Evolutionary conservation across 768 basidiomycete genomes (phyloP), one percentile per base, ranked within the genome.

Genomic region (Neoboletus magnificus): DNA sequence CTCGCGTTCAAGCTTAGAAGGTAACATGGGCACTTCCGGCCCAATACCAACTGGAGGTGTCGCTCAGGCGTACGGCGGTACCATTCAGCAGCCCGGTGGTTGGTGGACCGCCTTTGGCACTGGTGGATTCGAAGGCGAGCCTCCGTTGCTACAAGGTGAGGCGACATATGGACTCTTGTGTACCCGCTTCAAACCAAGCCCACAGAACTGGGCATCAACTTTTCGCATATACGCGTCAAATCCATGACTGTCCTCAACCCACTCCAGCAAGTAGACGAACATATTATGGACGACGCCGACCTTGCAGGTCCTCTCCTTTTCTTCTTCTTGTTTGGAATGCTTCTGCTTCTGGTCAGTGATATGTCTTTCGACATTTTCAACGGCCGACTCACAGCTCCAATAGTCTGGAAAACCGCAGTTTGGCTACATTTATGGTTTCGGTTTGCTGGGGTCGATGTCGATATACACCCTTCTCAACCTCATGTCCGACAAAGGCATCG

Each of bases 271-370:
- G 83, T 95, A 32, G 88, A 97, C 58, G 91, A 89, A 59, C 87
- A 82, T 55, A 98, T 99, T 56, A 99, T 99, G 97, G 97, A 99
- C 72, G 97, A 99, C 64, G 95, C 96, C 22, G 97, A 99, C 74
- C 80, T 99, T 30, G 94, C 96, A 10, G 97, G 97, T 0, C 97
- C 97, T 10, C 82, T 98, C 44, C 83, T 98, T 6, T 98, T 98
- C 75, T 88, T 88, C 68, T 92, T 98, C 70, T 91, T 91, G 64
- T 98, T 98, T 70, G 97, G 88, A 13, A 87, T 90, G 40, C 93
- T 90, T 66, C 81, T 99, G 2, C 82, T 99, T 48, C 82, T 98
- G 58, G 97, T 98, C 54, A 66, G 93, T 84, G 16, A 46, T 33
- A 30, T 48, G 27, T 23, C 30, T 13, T 22, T 33, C 16, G 16